Base-by-base conservation (phyloP, 1,284 basidiomycete genomes). In the Tylopilus sp. region DNA sequence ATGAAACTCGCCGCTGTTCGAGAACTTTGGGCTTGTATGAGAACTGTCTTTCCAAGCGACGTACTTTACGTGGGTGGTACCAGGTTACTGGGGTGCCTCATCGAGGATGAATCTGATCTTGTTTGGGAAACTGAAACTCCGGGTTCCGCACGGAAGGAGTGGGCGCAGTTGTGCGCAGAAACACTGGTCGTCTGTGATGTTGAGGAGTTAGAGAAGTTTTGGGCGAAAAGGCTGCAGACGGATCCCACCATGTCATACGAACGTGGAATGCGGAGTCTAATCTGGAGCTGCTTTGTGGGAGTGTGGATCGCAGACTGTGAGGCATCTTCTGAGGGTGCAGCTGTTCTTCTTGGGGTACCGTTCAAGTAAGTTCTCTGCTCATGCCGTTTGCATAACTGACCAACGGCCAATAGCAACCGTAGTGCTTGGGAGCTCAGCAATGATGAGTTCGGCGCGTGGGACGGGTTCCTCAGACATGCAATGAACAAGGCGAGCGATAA, bases 131-230 rank as follows among this genome's bases (percentile, higher is more conserved):
- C 70, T 10, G 71, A 74, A n/a, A 35, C 54, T 10, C 51, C 59
- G 1, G 70, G 74, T 29, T 61, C 69, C 33, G 73, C 78, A 4
- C 67, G 76, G 44, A 64, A 61, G 13, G 70, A 76, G 36, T 89
- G 85, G 85, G 74, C 78, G 1, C 65, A 60, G n/a, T 60, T 89
- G 0, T 83, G 79, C 50, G 74, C 79, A 8, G 79, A 82, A 49
- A 70, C 75, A 1, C 55, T 78, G 33, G 56, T 70, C 7, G 60
- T 72, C 8, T 77, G 76, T 49, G 76, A 77, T 35, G 55, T 62
- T 6, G 70, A 74, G n/a, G 65, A 71, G 19, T 51, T 84, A 42
- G 67, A 71, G 41, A 68, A 63, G 21, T 87, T 86, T 65, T 87
- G 82, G 82, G 31, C 43, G 29, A 54, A 46, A 43, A 51, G 59